phyloP scores from a whole-genome alignment of 2,329 filamentous ascomycete genomes.

The Aureobasidium mangrovei region DNA sequence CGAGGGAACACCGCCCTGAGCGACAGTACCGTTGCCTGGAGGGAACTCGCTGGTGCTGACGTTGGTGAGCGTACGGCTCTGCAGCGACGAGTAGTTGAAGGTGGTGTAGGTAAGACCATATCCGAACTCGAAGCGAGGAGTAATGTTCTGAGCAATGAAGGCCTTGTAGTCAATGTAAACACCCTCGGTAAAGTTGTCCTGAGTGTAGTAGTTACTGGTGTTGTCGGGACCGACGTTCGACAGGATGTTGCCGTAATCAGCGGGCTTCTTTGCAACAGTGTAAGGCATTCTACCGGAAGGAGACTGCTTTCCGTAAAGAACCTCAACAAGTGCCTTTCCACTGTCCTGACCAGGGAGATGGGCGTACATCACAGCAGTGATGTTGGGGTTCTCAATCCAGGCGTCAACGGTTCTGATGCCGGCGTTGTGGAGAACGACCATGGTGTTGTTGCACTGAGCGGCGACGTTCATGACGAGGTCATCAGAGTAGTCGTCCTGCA shows the following conservation, averaged over 20 bases:
- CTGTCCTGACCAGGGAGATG: slow-evolving; percentile 58
- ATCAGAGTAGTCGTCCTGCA: slow-evolving; percentile 41
- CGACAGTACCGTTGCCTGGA: slow-evolving; percentile 14
- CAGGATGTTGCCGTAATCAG: slow-evolving; percentile 46
- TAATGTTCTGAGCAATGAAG: slow-evolving; percentile 25
- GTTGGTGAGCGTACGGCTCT: slow-evolving; percentile 22
- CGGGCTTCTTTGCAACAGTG: slow-evolving; percentile 48
- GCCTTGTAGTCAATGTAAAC: slow-evolving; percentile 31
- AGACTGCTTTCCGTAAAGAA: slow-evolving; percentile 51
- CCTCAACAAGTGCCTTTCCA: slow-evolving; percentile 45
- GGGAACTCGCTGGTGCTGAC: slow-evolving; percentile 17
- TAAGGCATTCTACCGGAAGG: slow-evolving; percentile 54
- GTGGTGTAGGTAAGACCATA: slow-evolving; percentile 31
- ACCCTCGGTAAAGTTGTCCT: slow-evolving; percentile 26
- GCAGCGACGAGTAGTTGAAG: slow-evolving; percentile 27
- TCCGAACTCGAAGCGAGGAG: slow-evolving; percentile 29
- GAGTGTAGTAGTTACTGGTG: slow-evolving; percentile 15
- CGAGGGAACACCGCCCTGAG: slow-evolving; percentile 22
- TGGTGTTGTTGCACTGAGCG: slow-evolving; percentile 50
- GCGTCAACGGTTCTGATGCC: slow-evolving; percentile 52
- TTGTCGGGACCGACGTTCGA: slow-evolving; percentile 19
- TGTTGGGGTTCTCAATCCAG: slow-evolving; percentile 55
- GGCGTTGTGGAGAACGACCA: slow-evolving; percentile 58
- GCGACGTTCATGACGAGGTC: slow-evolving; percentile 50
- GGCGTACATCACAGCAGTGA: slow-evolving; percentile 55